Percentiles rank a stretch among this genome's conserved stretches.
Conservation (phyloP, 768 basidiomycete species). For the Kwoniella europaea region DNA sequence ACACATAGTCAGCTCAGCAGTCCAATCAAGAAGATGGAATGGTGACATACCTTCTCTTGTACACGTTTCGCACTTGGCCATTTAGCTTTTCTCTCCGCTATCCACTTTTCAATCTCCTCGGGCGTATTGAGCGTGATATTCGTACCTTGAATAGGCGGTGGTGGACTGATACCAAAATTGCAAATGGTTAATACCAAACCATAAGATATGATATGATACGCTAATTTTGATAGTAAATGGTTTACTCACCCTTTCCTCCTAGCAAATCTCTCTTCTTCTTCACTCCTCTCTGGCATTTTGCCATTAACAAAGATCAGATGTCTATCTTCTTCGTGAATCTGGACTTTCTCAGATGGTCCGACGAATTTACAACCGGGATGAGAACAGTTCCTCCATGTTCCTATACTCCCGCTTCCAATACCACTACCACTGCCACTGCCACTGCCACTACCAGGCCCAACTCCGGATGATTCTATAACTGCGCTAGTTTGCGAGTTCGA, state of each 20-base stretch:
- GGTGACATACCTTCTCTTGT: slow-evolving; percentile 67
- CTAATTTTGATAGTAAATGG: neutral
- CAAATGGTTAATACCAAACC: neutral
- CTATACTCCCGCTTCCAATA: neutral
- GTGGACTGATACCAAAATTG: slow-evolving; percentile 28
- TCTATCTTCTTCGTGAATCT: slow-evolving; percentile 58
- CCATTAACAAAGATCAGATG: slow-evolving; percentile 57
- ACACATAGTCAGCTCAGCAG: neutral
- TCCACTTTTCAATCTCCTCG: slow-evolving; percentile 81
- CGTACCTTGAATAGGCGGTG: slow-evolving; percentile 66
- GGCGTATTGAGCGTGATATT: slow-evolving; percentile 75
- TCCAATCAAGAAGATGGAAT: neutral
- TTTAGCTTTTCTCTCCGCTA: slow-evolving; percentile 81
- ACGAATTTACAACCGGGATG: slow-evolving; percentile 54
- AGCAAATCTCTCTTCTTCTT: slow-evolving; percentile 51
- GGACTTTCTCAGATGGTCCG: slow-evolving; percentile 51
- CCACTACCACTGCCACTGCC: too few relatives aligned
- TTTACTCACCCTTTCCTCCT: slow-evolving; percentile 52
- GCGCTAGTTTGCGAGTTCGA: too few relatives aligned
- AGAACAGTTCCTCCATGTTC: slow-evolving; percentile 54
- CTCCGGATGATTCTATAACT: too few relatives aligned
- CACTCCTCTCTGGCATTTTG: slow-evolving; percentile 46
- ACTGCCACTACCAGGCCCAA: neutral
- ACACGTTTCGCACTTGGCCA: slow-evolving; percentile 76
- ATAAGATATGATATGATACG: neutral